Base-by-base conservation (phyloP, 305 asterid genomes). In the Ilex paraguariensis region DNA sequence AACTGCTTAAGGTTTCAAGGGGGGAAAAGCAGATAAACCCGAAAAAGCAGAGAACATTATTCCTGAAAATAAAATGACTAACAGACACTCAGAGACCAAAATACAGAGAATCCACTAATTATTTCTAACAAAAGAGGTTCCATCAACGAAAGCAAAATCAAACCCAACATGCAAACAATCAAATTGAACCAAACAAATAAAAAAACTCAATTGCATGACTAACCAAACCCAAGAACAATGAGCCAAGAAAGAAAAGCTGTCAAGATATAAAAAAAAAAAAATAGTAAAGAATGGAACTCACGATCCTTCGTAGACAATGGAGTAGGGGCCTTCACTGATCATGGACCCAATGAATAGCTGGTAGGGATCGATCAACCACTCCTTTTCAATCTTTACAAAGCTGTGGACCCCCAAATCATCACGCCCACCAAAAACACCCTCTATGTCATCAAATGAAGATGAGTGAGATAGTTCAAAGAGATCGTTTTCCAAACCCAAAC, bases 281-380 rank as follows among this genome's bases (percentile, higher is more conserved):
- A 28, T 21, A 32, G 31, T 12, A 48, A n/a, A 6, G 2, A 66
- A 40, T 44, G 45, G 13, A 11, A 69, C 94, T 77, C 63, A 86
- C 94, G 54, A 39, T 66, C 90, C 90, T 71, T 83, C 74, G 49
- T 81, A 77, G 30, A 86, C 88, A 31, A 67, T 53, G 10, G 94
- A 77, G 51, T 79, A 70, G 40, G 57, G 60, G 3, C 90, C 83
- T 45, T 76, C 90, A 56, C 83, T 77, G 71, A 86, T 68, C 77
- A 75, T 63, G 13, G 76, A 70, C 31, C 86, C 94, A 30, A 77
- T 62, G 13, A 57, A 49, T 55, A 86, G 86, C 63, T 70, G 62
- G 54, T 32, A 53, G 14, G 60, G 66, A 70, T 83, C 86, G 57
- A 86, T 67, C 68, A 81, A 33, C 39, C 77, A 72, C 45, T 72